Conservation (phyloP, 495 filamentous ascomycete species). For the Podospora pseudocomata region DNA sequence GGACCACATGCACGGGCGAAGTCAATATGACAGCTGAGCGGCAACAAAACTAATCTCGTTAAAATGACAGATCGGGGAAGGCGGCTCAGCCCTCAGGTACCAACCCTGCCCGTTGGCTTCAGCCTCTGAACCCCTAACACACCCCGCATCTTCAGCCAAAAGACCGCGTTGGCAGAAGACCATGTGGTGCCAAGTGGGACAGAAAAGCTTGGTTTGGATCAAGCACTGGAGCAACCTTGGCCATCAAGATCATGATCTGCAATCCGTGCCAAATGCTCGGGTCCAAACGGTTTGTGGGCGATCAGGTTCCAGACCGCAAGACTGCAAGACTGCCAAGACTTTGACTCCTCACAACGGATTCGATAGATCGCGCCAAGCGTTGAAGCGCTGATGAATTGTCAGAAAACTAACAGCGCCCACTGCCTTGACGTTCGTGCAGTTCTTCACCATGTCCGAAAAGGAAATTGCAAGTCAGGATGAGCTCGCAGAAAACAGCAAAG, state of each 20-base stretch:
- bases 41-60: not conserved
- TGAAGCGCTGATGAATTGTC: not conserved
- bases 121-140: not conserved
- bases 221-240: not conserved
- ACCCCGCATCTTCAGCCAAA: not conserved
- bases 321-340: not conserved
- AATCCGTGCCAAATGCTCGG: not conserved
- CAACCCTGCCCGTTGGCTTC: not conserved
- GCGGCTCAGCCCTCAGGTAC: conserved; percentile 1
- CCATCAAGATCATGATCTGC: not conserved
- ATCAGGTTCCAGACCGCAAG: not conserved
- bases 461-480: not conserved
- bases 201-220: not conserved
- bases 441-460: not conserved
- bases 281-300: not conserved
- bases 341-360: not conserved
- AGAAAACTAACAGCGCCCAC: not conserved
- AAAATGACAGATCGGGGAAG: not conserved
- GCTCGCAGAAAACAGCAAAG: not conserved
- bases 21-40: not conserved
- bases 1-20: not conserved
- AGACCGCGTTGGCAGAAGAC: not conserved
- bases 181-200: not conserved
- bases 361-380: not conserved
- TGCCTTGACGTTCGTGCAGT: not conserved